Evolutionary conservation across 371 early-diverging fungal species (phyloP).

Genomic region (Zopfochytrium polystomum): DNA sequence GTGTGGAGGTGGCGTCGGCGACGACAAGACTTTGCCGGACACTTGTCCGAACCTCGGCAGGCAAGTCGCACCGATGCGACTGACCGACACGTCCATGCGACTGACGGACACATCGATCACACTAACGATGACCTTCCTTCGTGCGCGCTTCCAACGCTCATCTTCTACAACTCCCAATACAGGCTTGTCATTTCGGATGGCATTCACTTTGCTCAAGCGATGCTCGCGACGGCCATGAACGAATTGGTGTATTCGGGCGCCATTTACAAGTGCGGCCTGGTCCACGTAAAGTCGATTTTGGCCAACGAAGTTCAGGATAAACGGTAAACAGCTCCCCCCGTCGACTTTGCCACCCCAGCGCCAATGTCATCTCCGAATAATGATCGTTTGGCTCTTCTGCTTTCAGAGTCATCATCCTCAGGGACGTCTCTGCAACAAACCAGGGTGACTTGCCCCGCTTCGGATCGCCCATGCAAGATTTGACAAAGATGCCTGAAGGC

Average conservation of each 20-base stretch:
- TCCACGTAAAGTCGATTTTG: constrained; percentile 50
- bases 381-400: too few relatives aligned
- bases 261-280: constrained; percentile 50
- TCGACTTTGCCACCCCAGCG: too few relatives aligned
- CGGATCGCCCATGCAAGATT: neutral
- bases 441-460: constrained; percentile 3
- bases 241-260: constrained; percentile 44
- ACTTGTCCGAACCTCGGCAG: neutral
- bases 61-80: neutral
- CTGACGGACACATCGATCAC: neutral
- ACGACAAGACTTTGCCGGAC: constrained; percentile 59
- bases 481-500: neutral
- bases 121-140: constrained; percentile 1
- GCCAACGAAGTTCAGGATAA: constrained; percentile 55
- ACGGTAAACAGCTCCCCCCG: constrained; percentile 37
- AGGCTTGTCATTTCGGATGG: constrained; percentile 3
- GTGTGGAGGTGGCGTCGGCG: constrained; percentile 67
- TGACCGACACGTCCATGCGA: constrained; percentile 1
- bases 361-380: too few relatives aligned
- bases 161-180: neutral
- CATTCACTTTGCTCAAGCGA: constrained; percentile 26
- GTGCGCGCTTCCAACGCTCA: neutral
- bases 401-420: neutral
- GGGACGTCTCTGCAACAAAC: neutral
- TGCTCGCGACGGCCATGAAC: constrained; percentile 60